Conservation (phyloP, 2,329 filamentous ascomycete species). For the Colletotrichum theobromicola region DNA sequence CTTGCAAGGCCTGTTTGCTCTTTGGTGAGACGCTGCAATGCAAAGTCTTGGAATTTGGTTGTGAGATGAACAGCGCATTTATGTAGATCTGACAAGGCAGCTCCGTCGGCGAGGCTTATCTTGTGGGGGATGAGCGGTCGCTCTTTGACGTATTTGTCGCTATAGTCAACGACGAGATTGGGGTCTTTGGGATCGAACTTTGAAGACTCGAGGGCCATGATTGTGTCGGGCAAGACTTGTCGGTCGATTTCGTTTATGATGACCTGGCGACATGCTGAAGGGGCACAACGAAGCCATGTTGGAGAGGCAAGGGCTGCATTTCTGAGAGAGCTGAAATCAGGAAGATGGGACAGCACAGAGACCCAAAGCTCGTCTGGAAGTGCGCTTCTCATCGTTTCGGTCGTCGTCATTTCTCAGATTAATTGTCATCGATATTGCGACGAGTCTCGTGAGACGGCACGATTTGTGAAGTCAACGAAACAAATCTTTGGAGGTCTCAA, state of each 20-base stretch:
- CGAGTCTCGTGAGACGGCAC: neutral
- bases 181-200: neutral
- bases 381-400: neutral
- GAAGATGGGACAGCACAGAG: neutral
- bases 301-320: constrained; percentile 5
- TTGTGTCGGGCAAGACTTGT: neutral
- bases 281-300: constrained; percentile 4
- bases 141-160: constrained; percentile 4
- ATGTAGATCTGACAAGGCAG: neutral
- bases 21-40: neutral
- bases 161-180: neutral
- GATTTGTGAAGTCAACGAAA: neutral
- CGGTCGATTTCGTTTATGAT: constrained; percentile 7
- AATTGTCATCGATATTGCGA: neutral
- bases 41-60: neutral
- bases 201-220: neutral
- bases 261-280: constrained; percentile 14
- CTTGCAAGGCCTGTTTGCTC: constrained; percentile 8
- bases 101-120: neutral
- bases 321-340: neutral
- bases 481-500: neutral
- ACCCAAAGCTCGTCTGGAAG: constrained; percentile 15
- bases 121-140: neutral
- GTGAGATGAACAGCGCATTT: neutral
- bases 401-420: neutral